Evolutionary conservation across 345 rosid species (phyloP), one percentile per base, ranked within the genome.

Genomic region (Geranium rotundifolium): DNA sequence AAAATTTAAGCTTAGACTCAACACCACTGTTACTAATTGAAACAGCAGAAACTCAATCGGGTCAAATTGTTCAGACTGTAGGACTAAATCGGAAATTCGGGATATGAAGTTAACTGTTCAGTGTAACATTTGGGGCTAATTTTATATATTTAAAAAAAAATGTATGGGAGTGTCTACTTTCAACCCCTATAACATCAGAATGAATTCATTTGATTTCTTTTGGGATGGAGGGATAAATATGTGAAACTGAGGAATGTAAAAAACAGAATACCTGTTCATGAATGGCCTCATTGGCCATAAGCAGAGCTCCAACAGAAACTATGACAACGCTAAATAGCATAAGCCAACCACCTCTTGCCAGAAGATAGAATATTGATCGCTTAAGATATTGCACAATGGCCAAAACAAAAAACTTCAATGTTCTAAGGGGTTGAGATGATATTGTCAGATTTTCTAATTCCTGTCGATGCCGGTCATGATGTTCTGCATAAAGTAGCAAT

Each of bases 201-300:
- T 34, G 3, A 34, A 34, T 4, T 34, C 41, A 8, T 34, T 34
- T 34, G 41, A 5, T 34, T 34, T 34, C 41, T 34, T 34, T 1
- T 19, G 60, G 12, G 9, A 41, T 13, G 6, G 56, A 63, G 60
- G 9, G 6, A 27, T 57, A 71, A 17, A 17, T 63, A 58, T 18
- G 18, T 10, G 49, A 30, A 20, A 17, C 5, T 58, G 13, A 61
- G 18, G 54, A 63, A 62, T 39, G 23, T 29, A 30, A 52, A 57
- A 65, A 60, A 13, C 19, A 49, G 1, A 71, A 37, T 79, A 90
- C 97, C 96, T 88, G 88, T 68, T 84, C 97, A 79, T 83, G 91
- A 76, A 90, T 89, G 19, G 88, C 95, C 65, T 90, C 99, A 58
- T 86, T 64, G 20, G 91, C 82, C 57, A 82, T 76, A 62, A 90